Percentiles rank a stretch among this genome's conserved stretches.
phyloP scores from a whole-genome alignment of 495 filamentous ascomycete species.

The Podospora anserina region DNA sequence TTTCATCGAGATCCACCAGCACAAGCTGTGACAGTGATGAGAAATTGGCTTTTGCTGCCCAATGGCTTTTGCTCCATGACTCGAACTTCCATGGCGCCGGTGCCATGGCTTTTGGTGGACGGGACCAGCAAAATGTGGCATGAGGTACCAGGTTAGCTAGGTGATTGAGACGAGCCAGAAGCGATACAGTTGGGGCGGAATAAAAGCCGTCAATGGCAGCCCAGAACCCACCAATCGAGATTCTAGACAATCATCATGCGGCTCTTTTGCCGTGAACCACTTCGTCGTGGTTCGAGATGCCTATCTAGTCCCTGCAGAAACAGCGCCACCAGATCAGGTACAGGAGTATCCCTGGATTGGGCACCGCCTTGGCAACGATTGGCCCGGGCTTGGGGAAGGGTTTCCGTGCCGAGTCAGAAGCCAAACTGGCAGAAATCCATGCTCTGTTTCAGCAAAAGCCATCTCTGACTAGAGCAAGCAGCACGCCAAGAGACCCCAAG shows the following conservation, averaged over 20 bases:
- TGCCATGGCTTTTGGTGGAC: not conserved
- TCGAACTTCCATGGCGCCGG: not conserved
- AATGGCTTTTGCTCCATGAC: not conserved
- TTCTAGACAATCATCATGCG: not conserved
- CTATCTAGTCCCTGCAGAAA: not conserved
- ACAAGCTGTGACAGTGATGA: not conserved
- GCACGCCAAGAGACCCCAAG: not conserved
- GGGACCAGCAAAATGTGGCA: not conserved
- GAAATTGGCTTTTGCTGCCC: not conserved
- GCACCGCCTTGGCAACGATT: not conserved
- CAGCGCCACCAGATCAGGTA: not conserved
- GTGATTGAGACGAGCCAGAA: not conserved
- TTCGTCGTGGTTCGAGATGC: not conserved
- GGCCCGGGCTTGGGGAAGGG: not conserved
- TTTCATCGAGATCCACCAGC: not conserved
- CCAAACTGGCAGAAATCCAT: constrained; percentile 1
- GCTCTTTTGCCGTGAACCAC: not conserved
- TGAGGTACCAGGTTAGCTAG: not conserved
- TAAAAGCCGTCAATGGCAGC: not conserved
- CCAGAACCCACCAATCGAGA: not conserved
- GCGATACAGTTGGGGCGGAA: not conserved
- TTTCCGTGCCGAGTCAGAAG: not conserved
- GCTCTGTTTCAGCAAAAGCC: not conserved
- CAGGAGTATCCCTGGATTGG: not conserved
- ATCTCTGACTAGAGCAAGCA: not conserved